These are phyloP conservation scores for Trypanosoma avium DNA, from an alignment of 208 protist species.

Conservation along the genomic window DNA sequence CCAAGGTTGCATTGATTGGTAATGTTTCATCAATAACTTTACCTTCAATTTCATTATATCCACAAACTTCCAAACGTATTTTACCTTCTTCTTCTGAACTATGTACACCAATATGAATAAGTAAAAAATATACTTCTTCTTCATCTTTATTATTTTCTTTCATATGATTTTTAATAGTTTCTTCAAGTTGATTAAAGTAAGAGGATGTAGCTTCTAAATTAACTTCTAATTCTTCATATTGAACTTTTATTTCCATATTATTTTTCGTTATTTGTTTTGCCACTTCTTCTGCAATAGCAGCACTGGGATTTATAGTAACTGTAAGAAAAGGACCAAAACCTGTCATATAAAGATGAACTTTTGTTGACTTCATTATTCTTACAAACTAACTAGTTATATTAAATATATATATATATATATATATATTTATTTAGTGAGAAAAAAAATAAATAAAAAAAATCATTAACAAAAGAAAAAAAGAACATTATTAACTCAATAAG, in stretches of 20 bases:
- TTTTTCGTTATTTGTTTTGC: constrained; percentile 24
- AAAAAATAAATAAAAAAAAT: no score
- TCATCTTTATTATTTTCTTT: constrained; percentile 14
- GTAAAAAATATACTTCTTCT: constrained; percentile 30
- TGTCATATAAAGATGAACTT: constrained; percentile 51
- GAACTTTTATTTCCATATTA: constrained; percentile 19
- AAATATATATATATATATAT: no score
- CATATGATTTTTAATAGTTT: constrained; percentile 23
- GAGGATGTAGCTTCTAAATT: constrained; percentile 30
- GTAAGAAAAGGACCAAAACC: constrained; percentile 66
- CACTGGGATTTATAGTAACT: constrained; percentile 66
- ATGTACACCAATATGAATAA: constrained; percentile 63
- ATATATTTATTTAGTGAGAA: no score
- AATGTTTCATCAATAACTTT: constrained; percentile 39
- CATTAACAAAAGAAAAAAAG: no score
- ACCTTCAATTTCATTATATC: constrained; percentile 65
- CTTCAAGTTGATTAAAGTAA: constrained; percentile 55
- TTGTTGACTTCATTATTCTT: constrained; percentile 11
- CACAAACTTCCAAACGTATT: constrained; percentile 56
- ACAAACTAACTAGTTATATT: no score
- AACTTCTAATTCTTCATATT: constrained; percentile 47
- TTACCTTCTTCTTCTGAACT: constrained; percentile 38
- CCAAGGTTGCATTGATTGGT: constrained; percentile 22
- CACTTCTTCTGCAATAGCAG: constrained; percentile 35
- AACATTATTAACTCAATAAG: no score